Percentiles rank a stretch among this genome's conserved stretches.
phyloP scores from a whole-genome alignment of 31 red algal genomes.

The Endocladia muricata region DNA sequence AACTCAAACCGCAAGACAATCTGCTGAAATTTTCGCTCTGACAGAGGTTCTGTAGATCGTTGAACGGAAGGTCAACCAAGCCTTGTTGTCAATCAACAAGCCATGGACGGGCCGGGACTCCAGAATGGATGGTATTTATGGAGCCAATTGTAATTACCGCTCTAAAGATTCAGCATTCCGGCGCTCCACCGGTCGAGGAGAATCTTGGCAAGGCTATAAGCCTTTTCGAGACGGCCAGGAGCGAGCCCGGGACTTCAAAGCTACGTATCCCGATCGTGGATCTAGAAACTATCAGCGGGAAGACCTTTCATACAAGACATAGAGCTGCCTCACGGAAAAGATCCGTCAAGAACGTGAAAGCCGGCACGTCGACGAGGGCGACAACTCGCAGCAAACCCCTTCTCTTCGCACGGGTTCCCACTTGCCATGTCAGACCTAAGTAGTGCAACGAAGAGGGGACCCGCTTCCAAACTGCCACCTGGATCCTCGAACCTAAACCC shows the following conservation, averaged over 20 bases:
- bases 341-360: not conserved
- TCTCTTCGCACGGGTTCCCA: conserved; percentile 20
- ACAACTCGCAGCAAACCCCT: not conserved
- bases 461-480: not conserved
- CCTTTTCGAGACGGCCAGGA: too few species aligned
- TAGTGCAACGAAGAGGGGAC: conserved; percentile 2
- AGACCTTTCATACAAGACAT: not conserved
- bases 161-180: not conserved
- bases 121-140: not conserved
- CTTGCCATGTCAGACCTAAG: conserved; percentile 7
- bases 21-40: not conserved
- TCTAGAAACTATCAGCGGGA: not conserved
- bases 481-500: not conserved
- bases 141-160: not conserved
- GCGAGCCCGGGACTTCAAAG: too few species aligned
- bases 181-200: not conserved
- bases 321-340: not conserved
- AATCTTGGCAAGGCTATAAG: too few species aligned
- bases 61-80: not conserved
- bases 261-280: conserved; percentile 6
- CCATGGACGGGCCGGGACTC: not conserved
- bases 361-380: not conserved
- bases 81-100: not conserved
- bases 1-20: not conserved
- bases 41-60: conserved; percentile 16